These are phyloP conservation scores for Candida labiduridarum DNA, from an alignment of 1,139 yeast genomes.

Conservation along the genomic window DNA sequence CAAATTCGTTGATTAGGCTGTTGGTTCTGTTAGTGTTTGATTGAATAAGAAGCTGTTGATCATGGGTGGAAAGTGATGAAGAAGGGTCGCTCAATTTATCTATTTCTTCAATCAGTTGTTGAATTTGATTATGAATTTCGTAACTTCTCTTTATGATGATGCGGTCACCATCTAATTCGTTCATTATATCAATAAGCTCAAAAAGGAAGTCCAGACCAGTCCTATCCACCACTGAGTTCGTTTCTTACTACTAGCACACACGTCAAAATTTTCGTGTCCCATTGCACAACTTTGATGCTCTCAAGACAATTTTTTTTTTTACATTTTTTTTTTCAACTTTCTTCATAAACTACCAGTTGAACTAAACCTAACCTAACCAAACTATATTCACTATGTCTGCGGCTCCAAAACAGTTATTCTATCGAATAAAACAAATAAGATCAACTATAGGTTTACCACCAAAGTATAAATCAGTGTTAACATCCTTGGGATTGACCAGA, in stretches of 20 bases:
- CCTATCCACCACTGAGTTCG: neutral
- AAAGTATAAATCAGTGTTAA: slow-evolving; percentile 61
- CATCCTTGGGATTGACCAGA: slow-evolving; percentile 73
- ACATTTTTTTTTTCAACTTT: neutral
- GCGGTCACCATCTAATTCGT: slow-evolving; percentile 21
- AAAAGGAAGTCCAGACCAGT: neutral
- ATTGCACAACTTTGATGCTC: neutral
- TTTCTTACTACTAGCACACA: neutral
- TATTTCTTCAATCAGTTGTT: slow-evolving; percentile 1
- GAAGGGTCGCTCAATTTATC: neutral
- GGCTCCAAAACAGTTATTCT: slow-evolving; percentile 28
- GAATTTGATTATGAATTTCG: slow-evolving; percentile 21
- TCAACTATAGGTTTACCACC: slow-evolving; percentile 88
- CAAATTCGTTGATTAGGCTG: slow-evolving; percentile 45
- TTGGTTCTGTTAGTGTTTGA: slow-evolving; percentile 9
- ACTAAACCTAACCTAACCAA: neutral
- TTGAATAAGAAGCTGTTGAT: slow-evolving; percentile 3
- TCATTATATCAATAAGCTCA: slow-evolving; percentile 18
- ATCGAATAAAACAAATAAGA: slow-evolving; percentile 73
- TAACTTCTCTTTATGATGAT: slow-evolving; percentile 20
- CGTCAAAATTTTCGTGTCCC: neutral
- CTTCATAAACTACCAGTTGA: neutral
- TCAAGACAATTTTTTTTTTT: neutral
- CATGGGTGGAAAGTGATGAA: neutral
- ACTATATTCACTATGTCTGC: neutral